Percentiles rank a stretch among this genome's conserved stretches.
Evolutionary conservation across 352 stramenopile genomes (phyloP).

Genomic region (Phytophthora rubi): DNA sequence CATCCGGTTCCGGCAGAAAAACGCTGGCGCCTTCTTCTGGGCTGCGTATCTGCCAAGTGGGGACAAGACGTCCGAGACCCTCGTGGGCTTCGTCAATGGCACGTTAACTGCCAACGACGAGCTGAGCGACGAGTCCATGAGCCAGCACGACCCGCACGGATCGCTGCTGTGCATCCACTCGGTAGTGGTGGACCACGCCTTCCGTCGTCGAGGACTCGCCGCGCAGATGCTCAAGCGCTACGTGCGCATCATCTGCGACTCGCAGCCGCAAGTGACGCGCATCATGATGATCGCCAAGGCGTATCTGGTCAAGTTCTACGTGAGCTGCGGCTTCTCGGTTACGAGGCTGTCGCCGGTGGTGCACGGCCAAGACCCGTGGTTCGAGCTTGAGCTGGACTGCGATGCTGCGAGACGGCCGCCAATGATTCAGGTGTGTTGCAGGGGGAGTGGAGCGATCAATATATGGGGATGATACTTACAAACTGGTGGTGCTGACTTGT

Average conservation of each 20-base stretch:
- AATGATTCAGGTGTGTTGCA: slow-evolving; percentile 48
- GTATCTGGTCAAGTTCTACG: slow-evolving; percentile 87
- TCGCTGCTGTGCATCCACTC: slow-evolving; percentile 90
- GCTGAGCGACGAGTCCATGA: slow-evolving; percentile 81
- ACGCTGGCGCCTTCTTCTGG: slow-evolving; percentile 79
- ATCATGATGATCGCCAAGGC: slow-evolving; percentile 88
- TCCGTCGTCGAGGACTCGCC: slow-evolving; percentile 75
- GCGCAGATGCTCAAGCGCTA: slow-evolving; percentile 88
- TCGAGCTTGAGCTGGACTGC: slow-evolving; percentile 76
- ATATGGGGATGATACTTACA: neutral
- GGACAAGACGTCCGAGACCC: slow-evolving; percentile 15
- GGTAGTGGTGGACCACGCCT: slow-evolving; percentile 76
- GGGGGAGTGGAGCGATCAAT: neutral
- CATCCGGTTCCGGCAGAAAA: slow-evolving; percentile 87
- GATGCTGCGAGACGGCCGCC: slow-evolving; percentile 33
- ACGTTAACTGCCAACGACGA: slow-evolving; percentile 65
- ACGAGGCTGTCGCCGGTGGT: slow-evolving; percentile 71
- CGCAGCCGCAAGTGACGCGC: slow-evolving; percentile 59
- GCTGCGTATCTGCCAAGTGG: slow-evolving; percentile 34
- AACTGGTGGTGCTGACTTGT: neutral
- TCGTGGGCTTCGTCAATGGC: slow-evolving; percentile 92
- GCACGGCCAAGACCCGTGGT: slow-evolving; percentile 86
- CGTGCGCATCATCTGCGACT: slow-evolving; percentile 48
- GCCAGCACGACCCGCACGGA: slow-evolving; percentile 74
- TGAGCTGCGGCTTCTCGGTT: slow-evolving; percentile 79